These are phyloP conservation scores for Saturnispora sanitii DNA, from an alignment of 805 yeast species.

Conservation along the genomic window DNA sequence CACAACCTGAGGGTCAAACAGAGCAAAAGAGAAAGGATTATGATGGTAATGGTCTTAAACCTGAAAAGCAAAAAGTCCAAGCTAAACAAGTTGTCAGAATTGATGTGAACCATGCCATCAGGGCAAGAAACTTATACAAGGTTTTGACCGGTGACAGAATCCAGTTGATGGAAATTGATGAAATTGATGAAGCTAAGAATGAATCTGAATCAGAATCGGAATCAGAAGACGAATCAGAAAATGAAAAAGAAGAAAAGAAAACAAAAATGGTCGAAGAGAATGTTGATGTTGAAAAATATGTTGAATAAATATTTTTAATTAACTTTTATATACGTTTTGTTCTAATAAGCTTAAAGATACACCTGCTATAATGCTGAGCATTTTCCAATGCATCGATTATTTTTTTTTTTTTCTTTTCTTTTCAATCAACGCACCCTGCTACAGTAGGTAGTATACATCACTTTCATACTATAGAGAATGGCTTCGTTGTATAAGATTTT, in stretches of 20 bases:
- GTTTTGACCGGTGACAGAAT: constrained; percentile 4
- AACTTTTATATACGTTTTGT: neutral
- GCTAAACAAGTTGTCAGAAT: neutral
- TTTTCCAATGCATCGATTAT: neutral
- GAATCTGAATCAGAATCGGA: too few relatives aligned
- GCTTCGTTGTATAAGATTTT: constrained; percentile 3
- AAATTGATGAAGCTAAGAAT: too few relatives aligned
- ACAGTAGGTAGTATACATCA: neutral
- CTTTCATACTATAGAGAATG: neutral
- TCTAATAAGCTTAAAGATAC: too few relatives aligned
- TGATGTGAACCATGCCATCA: constrained; percentile 11
- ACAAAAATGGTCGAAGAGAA: constrained; percentile 10
- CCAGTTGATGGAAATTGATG: constrained; percentile 6
- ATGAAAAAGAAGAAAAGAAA: too few relatives aligned
- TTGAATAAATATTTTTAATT: constrained; percentile 4
- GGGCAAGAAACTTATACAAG: constrained; percentile 11
- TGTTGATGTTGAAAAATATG: constrained; percentile 14
- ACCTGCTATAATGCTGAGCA: neutral
- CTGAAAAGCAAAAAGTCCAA: neutral
- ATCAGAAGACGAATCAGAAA: too few relatives aligned
- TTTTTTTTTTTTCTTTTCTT: neutral
- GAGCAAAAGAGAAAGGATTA: constrained; percentile 12
- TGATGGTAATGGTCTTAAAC: constrained; percentile 8
- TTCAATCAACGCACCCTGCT: neutral
- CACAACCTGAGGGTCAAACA: neutral